Evolutionary conservation across 305 asterid species (phyloP).

Genomic region (Fraxinus nigra): DNA sequence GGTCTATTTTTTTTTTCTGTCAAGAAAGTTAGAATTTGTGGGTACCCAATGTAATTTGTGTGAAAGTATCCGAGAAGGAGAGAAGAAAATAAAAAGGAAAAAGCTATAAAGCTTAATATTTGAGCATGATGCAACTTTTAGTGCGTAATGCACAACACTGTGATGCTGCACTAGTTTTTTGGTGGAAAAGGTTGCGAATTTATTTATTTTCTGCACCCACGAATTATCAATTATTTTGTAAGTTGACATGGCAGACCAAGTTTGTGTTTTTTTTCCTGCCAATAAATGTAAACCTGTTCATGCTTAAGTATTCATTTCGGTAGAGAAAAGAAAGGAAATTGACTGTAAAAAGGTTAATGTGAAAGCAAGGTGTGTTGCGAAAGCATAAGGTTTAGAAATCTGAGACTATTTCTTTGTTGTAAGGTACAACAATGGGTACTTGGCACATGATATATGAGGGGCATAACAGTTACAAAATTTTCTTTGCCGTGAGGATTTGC

Average conservation of each 20-base stretch:
- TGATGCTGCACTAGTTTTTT: slow-evolving; percentile 2
- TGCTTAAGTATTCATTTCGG: background rate
- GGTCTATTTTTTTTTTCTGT: background rate
- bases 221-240: background rate
- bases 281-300: background rate
- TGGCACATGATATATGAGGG: background rate
- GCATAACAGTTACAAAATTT: background rate
- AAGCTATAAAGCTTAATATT: slow-evolving; percentile 1
- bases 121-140: slow-evolving; percentile 11
- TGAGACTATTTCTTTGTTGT: background rate
- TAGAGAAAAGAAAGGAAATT: background rate
- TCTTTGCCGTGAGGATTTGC: background rate
- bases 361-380: background rate
- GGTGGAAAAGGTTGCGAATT: background rate
- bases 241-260: background rate
- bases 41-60: background rate
- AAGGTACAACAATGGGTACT: background rate
- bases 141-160: slow-evolving; percentile 14
- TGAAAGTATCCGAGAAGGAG: background rate
- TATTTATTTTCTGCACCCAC: background rate
- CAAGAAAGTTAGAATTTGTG: background rate
- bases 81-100: background rate
- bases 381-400: background rate
- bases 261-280: background rate
- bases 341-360: background rate